Evolutionary conservation across 2,329 filamentous ascomycete species (phyloP), one percentile per base, ranked within the genome.

Genomic region (Ophiostoma perfectum): DNA sequence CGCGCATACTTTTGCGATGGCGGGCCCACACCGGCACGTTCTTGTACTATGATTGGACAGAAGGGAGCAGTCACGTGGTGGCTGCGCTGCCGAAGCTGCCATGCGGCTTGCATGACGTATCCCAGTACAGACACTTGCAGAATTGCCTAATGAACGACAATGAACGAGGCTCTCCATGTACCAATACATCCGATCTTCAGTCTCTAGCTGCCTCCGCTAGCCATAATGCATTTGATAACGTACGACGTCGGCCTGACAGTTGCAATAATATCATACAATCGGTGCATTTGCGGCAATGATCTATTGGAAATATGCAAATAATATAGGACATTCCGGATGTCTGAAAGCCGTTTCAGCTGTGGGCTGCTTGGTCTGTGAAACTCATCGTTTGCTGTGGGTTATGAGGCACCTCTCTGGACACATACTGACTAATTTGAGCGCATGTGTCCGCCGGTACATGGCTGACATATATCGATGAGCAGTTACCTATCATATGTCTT

Each of bases 1-100:
- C 55, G 55, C 55, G 60, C 60, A 63, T 63, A 44, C 60, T 63
- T 27, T 63, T 63, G 60, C 60, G 60, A 63, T 5, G 14, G 38
- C 27, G 12, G 60, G 14, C 39, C 60, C 60, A 63, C 60, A 63
- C 39, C 7, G 42, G 60, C 60, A 63, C 38, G 1, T 4, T 9
- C 42, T 14, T 42, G 14, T 63, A 18, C 60, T 27, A n/a, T 63
- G 60, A 42, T 63, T 63, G 60, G 60, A 5, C 14, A 2, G 5
- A 4, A 36, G 2, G 5, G 5, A 1, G 2, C 3, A 3, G 18
- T 63, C 60, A 63, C 42, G 60, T 63, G 60, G 42, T 63, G 14
- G 8, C 7, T 38, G 55, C 55, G 27, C 55, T 7, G 27, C 55
- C 11, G 38, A 38, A 8, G 42, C 42, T 12, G 42, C 42, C 42